Percentiles rank a stretch among this genome's conserved stretches.
These are phyloP conservation scores for Scedosporium minutisporum DNA, from an alignment of 2,329 filamentous ascomycete species.

Conservation along the genomic window DNA sequence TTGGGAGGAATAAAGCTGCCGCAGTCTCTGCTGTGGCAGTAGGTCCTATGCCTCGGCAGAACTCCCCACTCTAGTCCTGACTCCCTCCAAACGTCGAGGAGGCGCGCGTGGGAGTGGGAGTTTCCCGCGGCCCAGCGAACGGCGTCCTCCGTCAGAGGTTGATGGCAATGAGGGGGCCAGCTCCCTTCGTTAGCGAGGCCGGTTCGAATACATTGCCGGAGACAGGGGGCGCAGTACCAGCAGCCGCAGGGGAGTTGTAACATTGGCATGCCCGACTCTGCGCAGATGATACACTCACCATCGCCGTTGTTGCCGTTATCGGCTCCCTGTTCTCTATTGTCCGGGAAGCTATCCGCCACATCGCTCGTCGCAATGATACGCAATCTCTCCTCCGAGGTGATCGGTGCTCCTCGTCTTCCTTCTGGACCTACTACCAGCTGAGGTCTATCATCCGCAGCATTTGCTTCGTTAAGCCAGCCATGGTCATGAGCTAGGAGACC, in stretches of 20 bases:
- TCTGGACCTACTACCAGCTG: too few relatives aligned
- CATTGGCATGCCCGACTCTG: neutral
- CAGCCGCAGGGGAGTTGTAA: conserved; percentile 9
- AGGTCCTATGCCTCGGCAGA: conserved; percentile 4
- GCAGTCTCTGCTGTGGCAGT: conserved; percentile 10
- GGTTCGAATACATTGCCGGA: conserved; percentile 9
- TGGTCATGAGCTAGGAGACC: too few relatives aligned
- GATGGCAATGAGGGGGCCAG: conserved; percentile 12
- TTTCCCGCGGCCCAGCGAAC: conserved; percentile 4
- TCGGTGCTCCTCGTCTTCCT: too few relatives aligned
- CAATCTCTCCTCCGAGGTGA: conserved; percentile 6
- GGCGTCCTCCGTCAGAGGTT: conserved; percentile 7
- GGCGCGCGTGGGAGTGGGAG: neutral
- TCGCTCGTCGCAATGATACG: neutral
- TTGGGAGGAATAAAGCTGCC: conserved; percentile 10
- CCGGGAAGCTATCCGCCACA: neutral
- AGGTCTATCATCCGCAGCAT: neutral
- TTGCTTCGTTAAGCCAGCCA: neutral
- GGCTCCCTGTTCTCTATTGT: neutral
- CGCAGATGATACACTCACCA: neutral
- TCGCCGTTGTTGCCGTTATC: neutral
- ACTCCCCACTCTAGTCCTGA: conserved; percentile 9
- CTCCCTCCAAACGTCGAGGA: conserved; percentile 9
- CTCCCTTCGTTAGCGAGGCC: conserved; percentile 8
- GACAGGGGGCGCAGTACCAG: conserved; percentile 10